Evolutionary conservation across 176 grass and related monocot genomes (phyloP), one percentile per base, ranked within the genome.

Genomic region (maize (Zea mays)): DNA sequence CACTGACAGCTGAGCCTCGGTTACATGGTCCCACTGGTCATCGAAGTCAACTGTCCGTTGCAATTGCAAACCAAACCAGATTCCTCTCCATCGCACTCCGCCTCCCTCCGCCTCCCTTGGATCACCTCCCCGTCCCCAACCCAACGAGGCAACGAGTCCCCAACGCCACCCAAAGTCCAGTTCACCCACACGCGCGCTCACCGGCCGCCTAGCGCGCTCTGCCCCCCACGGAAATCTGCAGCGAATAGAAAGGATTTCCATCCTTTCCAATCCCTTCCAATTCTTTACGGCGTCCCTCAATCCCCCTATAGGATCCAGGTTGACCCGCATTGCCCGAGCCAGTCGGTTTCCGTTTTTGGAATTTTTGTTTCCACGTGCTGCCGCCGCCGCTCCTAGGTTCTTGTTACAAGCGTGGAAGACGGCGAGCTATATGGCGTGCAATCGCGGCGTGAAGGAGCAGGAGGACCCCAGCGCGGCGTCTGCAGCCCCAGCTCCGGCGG

Each of bases 371-470:
- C 17, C 41, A 9, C 21, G 21, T 67, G 36, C 9, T 7, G 17
- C 45, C 43, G 21, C 9, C 43, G 21, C 63, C 55, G 27, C 19
- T 27, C 55, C n/a, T 54, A 52, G 51, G 51, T 4, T 38, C 4
- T 38, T 38, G 37, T 38, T 47, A 38, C 46, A 72, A 14, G 46
- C 62, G 46, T 46, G 65, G 67, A 5, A 48, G 33, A 12, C 56
- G 51, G 35, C 40, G 61, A 75, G 75, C 90, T 27, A 43, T 66
- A 93, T 93, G 93, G 83, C 77, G 79, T 80, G 61, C 81, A 62
- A 86, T 79, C 78, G 73, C 49, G 68, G 77, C 17, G n/a, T 72
- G 47, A 82, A 84, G 80, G 83, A 91, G 27, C 56, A 70, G 45
- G 89, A 59, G 78, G 86, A 6, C 42, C 43, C 75, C 62, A 51